Percentiles rank a stretch among this genome's conserved stretches.
Conservation (phyloP, 139 green algal genomes). For the Chlamydomonas sp. region DNA sequence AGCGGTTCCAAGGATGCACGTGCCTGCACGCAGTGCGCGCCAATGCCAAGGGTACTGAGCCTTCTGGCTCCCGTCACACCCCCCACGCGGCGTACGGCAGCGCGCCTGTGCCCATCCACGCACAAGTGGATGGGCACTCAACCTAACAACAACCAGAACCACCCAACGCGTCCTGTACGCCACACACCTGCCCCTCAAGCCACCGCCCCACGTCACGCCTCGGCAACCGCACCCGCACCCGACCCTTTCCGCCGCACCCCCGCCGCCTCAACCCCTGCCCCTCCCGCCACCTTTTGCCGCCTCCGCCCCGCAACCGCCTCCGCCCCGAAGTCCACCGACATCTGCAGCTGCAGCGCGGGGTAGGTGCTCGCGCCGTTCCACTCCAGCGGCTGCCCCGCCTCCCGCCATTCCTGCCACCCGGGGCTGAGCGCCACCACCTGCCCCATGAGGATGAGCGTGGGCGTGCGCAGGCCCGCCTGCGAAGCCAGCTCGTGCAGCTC, state of each 20-base stretch:
- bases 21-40: too few species aligned
- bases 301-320: background rate
- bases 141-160: too few species aligned
- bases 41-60: too few species aligned
- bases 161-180: too few species aligned
- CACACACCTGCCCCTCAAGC: background rate
- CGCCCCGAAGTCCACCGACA: background rate
- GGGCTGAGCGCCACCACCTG: constrained; percentile 45
- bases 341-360: constrained; percentile 4
- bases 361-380: constrained; percentile 35
- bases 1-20: too few species aligned
- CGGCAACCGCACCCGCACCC: background rate
- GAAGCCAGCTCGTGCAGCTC: constrained; percentile 55
- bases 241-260: background rate
- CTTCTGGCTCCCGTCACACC: too few species aligned
- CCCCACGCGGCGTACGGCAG: too few species aligned
- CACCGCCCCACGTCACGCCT: background rate
- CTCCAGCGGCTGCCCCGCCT: constrained; percentile 34
- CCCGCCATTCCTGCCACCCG: constrained; percentile 38
- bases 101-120: too few species aligned
- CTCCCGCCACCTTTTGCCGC: background rate
- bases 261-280: background rate
- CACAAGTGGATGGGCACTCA: too few species aligned
- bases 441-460: constrained; percentile 97
- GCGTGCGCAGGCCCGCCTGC: constrained; percentile 74